These are phyloP conservation scores for Kodamaea fukazawae DNA, from an alignment of 805 yeast species.

Conservation along the genomic window DNA sequence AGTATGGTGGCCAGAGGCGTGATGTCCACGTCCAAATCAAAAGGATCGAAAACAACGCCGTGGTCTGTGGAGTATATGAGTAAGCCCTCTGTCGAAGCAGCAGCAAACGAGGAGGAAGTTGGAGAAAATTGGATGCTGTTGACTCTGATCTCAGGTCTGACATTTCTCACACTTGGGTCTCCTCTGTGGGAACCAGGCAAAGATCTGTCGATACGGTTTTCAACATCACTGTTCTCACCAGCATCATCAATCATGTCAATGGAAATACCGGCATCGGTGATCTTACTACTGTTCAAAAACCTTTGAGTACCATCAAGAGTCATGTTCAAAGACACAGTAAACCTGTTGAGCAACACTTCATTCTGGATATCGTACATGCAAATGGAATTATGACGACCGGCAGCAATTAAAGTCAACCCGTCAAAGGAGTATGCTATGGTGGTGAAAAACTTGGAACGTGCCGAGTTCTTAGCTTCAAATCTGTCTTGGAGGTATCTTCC, in stretches of 20 bases:
- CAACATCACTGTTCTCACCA: conserved; percentile 84
- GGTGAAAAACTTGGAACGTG: conserved; percentile 80
- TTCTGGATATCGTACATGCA: conserved; percentile 89
- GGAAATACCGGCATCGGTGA: conserved; percentile 83
- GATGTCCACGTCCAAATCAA: conserved; percentile 87
- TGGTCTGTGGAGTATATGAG: conserved; percentile 79
- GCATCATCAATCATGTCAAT: conserved; percentile 75
- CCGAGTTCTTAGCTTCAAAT: conserved; percentile 74
- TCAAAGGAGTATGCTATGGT: conserved; percentile 84
- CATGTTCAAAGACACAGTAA: conserved; percentile 87
- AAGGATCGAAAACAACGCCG: conserved; percentile 80
- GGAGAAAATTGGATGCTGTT: conserved; percentile 82
- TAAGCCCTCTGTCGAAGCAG: conserved; percentile 93
- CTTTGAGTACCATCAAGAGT: conserved; percentile 83
- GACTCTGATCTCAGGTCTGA: conserved; percentile 81
- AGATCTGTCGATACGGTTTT: conserved; percentile 69
- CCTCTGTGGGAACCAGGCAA: conserved; percentile 84
- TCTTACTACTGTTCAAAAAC: conserved; percentile 69
- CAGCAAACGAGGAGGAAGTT: conserved; percentile 85
- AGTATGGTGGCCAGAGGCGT: conserved; percentile 76
- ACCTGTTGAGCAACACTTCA: conserved; percentile 79
- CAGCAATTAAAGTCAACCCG: conserved; percentile 85
- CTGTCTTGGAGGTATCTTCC: conserved; percentile 85
- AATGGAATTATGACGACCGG: conserved; percentile 87
- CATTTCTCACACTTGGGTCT: conserved; percentile 72